Percentiles rank a stretch among this genome's conserved stretches.
phyloP scores from a whole-genome alignment of 1,284 basidiomycete species.

The Pholiota adiposa region DNA sequence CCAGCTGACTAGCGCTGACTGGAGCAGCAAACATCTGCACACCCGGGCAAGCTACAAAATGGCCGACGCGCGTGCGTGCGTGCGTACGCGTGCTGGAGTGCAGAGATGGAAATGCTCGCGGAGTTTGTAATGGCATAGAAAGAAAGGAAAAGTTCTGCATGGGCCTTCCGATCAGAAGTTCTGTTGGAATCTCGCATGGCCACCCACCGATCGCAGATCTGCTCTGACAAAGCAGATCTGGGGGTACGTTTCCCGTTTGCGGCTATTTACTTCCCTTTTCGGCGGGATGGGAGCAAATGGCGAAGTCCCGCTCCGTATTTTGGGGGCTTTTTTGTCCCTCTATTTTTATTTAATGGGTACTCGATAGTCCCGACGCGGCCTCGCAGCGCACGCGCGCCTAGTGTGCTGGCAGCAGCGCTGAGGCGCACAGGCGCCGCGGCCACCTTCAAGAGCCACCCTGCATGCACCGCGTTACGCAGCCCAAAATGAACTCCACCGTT shows the following conservation, averaged over 20 bases:
- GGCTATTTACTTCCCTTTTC: slow-evolving; percentile 12
- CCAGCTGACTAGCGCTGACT: no score
- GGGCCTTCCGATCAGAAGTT: slow-evolving; percentile 43
- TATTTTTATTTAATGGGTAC: not conserved
- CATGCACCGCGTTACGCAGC: not conserved
- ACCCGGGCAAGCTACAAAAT: not conserved
- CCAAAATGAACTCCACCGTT: not conserved
- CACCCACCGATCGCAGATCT: slow-evolving; percentile 17
- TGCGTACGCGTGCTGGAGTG: not conserved
- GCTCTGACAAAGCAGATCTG: slow-evolving; percentile 11
- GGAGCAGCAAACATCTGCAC: no score
- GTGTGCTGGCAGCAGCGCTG: no score
- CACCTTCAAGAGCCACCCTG: not conserved
- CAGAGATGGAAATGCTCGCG: not conserved
- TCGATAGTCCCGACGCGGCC: not conserved
- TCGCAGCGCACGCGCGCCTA: not conserved
- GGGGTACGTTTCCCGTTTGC: slow-evolving; percentile 8
- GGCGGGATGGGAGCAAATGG: slow-evolving; percentile 6
- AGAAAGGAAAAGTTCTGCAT: not conserved
- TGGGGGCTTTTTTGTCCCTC: not conserved
- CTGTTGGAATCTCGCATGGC: slow-evolving; percentile 35
- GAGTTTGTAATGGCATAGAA: not conserved
- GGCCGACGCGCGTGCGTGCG: not conserved
- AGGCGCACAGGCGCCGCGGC: not conserved
- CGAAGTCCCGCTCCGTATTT: not conserved